Evolutionary conservation across 2,329 filamentous ascomycete species (phyloP).

Genomic region (Ophiostoma montium): DNA sequence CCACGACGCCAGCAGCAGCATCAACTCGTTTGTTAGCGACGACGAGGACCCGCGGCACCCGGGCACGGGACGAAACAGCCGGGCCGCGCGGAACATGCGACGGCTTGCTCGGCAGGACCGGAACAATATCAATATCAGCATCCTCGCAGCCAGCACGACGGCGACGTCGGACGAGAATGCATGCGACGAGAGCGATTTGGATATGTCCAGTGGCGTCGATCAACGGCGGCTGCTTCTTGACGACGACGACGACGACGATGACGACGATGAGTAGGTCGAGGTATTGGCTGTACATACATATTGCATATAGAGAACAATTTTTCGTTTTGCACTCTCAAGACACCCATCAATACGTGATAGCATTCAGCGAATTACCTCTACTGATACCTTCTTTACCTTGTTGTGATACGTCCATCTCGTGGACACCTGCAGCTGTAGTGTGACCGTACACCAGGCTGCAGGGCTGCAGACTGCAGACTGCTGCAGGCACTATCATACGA

Average conservation of each 20-base stretch:
- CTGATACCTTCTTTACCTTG: neutral
- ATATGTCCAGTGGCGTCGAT: neutral
- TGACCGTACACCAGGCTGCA: too few species aligned
- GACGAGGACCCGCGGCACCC: neutral
- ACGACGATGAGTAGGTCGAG: neutral
- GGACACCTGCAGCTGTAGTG: too few species aligned
- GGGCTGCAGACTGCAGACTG: too few species aligned
- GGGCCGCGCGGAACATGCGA: neutral
- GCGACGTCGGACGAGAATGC: constrained; percentile 10
- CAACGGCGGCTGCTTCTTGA: neutral
- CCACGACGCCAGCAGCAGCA: constrained; percentile 5
- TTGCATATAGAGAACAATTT: too few species aligned
- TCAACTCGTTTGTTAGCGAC: constrained; percentile 9
- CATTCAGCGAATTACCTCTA: too few species aligned
- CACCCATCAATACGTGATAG: too few species aligned
- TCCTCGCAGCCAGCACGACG: constrained; percentile 6
- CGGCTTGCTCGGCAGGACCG: neutral
- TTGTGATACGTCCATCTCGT: too few species aligned
- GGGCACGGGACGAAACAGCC: neutral
- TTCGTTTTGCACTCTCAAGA: too few species aligned
- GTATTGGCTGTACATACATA: neutral
- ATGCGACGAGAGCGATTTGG: constrained; percentile 1
- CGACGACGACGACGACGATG: neutral
- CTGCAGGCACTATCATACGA: too few species aligned
- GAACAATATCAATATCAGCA: neutral